Evolutionary conservation across 2,329 filamentous ascomycete genomes (phyloP).

Genomic region (Botrytis squamosa): DNA sequence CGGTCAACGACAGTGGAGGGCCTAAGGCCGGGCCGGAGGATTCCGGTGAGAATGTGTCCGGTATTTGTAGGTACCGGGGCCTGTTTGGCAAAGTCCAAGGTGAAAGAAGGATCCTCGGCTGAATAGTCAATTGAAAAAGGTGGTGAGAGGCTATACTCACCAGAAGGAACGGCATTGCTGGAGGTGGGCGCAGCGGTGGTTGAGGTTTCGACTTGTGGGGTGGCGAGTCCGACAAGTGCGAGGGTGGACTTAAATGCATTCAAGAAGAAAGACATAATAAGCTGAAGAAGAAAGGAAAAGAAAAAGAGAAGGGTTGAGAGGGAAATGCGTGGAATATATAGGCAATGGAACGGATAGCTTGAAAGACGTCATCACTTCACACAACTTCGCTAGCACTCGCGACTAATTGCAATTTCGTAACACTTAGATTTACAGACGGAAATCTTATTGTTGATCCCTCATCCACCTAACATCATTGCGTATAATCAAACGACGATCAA

Average conservation of each 20-base stretch:
- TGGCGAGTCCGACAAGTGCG: background rate
- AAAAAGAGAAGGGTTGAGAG: background rate
- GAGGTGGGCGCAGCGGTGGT: constrained; percentile 5
- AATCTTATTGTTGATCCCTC: background rate
- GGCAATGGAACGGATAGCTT: background rate
- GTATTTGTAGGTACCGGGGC: background rate
- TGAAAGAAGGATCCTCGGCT: background rate
- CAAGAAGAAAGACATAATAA: background rate
- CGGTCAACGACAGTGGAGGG: background rate
- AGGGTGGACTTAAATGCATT: background rate
- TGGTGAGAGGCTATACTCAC: background rate
- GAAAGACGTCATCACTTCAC: background rate
- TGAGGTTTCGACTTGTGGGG: background rate
- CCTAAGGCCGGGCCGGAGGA: background rate
- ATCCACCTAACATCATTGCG: background rate
- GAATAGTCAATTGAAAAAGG: background rate
- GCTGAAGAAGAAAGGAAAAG: background rate
- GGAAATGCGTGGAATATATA: background rate
- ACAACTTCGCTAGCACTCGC: background rate
- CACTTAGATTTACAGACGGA: background rate
- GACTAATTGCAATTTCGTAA: background rate
- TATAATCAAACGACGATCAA: background rate
- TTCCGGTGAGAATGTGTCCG: background rate
- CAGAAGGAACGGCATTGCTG: background rate
- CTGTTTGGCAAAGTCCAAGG: background rate